Conservation (phyloP, 768 basidiomycete genomes). For the Hydnomerulius pinastri region DNA sequence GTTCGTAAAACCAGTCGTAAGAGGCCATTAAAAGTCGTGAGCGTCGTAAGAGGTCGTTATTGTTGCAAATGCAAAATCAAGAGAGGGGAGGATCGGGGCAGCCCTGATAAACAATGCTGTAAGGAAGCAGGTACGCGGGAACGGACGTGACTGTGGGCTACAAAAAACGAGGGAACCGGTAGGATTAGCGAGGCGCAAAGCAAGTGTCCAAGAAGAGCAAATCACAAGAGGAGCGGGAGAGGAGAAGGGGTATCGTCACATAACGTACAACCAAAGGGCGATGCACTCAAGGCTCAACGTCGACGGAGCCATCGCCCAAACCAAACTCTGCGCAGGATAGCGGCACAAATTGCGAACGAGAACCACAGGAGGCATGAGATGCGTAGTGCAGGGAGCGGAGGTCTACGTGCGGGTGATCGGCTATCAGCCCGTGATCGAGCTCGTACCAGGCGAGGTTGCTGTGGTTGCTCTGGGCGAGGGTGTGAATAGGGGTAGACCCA, state of each 20-base stretch:
- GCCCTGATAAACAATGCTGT: not conserved
- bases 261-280: slow-evolving; percentile 3
- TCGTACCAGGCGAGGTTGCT: not conserved
- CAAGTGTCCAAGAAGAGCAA: not conserved
- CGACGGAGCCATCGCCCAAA: slow-evolving; percentile 25
- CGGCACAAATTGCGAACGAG: slow-evolving; percentile 30
- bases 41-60: too few relatives aligned
- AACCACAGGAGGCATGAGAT: slow-evolving; percentile 27
- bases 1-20: too few relatives aligned
- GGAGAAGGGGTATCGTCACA: not conserved
- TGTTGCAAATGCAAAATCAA: too few relatives aligned
- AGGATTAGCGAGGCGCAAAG: not conserved
- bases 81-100: too few relatives aligned
- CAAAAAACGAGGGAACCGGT: not conserved
- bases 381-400: slow-evolving; percentile 6
- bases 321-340: slow-evolving; percentile 25
- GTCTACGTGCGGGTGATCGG: slow-evolving; percentile 6
- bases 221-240: not conserved
- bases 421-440: not conserved
- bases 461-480: not conserved
- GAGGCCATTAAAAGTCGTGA: too few relatives aligned
- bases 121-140: not conserved
- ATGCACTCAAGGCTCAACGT: slow-evolving; percentile 22
- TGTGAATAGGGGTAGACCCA: slow-evolving; percentile 27
- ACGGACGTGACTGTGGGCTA: not conserved